Evolutionary conservation across 192 early-diverging fungal genomes (phyloP).

Genomic region (Backusella luteola): DNA sequence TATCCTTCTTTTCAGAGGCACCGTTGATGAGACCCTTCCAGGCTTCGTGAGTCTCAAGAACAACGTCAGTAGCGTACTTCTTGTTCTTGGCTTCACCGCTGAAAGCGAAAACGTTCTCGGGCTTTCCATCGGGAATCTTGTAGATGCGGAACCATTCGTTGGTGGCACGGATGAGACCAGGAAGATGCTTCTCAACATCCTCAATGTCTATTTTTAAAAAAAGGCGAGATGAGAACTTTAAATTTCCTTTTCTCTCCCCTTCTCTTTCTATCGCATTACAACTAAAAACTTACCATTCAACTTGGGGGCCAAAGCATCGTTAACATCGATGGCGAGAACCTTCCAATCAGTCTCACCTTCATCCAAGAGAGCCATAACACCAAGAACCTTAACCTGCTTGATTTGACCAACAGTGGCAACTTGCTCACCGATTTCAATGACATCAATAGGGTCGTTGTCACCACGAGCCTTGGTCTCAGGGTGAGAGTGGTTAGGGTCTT

Average conservation of each 20-base stretch:
- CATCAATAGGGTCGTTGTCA: slow-evolving; percentile 98
- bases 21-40: slow-evolving; percentile 84
- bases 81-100: slow-evolving; percentile 82
- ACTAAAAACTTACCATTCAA: slow-evolving; percentile 69
- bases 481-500: slow-evolving; percentile 89
- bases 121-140: slow-evolving; percentile 99
- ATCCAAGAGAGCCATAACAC: slow-evolving; percentile 98
- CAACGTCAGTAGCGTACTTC: slow-evolving; percentile 86
- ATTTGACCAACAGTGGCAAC: slow-evolving; percentile 92
- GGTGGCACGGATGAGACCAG: slow-evolving; percentile 92
- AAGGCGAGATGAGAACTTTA: not conserved
- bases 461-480: slow-evolving; percentile 94
- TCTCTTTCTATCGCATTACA: not conserved
- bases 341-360: slow-evolving; percentile 99
- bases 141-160: slow-evolving; percentile 99
- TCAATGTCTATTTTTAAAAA: slow-evolving; percentile 72
- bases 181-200: slow-evolving; percentile 97
- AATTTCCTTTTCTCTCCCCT: not conserved
- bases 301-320: slow-evolving; percentile 95
- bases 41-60: slow-evolving; percentile 92
- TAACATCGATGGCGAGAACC: slow-evolving; percentile 96
- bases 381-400: slow-evolving; percentile 99
- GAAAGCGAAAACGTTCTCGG: slow-evolving; percentile 99
- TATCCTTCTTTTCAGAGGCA: slow-evolving; percentile 67
- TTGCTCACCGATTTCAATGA: slow-evolving; percentile 96